These are phyloP conservation scores for Verticillium albo-atrum DNA, from an alignment of 2,329 filamentous ascomycete genomes.

Conservation along the genomic window DNA sequence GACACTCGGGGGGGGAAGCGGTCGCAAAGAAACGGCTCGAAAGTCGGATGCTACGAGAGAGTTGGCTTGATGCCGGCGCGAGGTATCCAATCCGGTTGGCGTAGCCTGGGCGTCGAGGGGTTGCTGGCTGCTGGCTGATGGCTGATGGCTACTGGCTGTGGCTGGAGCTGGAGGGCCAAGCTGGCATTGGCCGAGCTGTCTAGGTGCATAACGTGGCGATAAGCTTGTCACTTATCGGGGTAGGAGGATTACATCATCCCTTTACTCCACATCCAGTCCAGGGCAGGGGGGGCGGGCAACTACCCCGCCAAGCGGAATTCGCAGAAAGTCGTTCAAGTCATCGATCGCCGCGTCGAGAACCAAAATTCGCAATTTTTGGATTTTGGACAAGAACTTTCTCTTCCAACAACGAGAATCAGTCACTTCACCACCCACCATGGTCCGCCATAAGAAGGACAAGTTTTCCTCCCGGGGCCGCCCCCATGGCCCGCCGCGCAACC, in stretches of 20 bases:
- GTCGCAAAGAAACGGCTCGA: not conserved
- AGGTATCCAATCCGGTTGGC: not conserved
- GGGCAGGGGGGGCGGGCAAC: too few species aligned
- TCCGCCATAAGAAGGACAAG: constrained; percentile 92
- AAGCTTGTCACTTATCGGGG: not conserved
- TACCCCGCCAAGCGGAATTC: not conserved
- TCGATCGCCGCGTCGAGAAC: not conserved
- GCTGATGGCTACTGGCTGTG: not conserved
- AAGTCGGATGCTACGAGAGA: not conserved
- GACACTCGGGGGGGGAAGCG: not conserved
- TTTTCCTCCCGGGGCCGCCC: constrained; percentile 67
- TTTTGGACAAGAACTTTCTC: not conserved
- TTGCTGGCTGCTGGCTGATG: not conserved
- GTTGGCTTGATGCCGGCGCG: not conserved
- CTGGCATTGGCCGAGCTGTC: not conserved
- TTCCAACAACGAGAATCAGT: not conserved
- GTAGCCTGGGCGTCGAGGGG: not conserved
- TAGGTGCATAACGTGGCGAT: not conserved
- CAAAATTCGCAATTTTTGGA: not conserved
- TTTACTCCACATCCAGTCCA: too few species aligned
- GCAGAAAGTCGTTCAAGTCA: not conserved
- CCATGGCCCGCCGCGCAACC: constrained; percentile 52
- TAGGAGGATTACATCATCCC: not conserved
- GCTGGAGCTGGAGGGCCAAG: not conserved
- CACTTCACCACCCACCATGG: constrained; percentile 50